phyloP scores from a whole-genome alignment of 768 basidiomycete genomes.

The Tricholoma bakamatsutake region DNA sequence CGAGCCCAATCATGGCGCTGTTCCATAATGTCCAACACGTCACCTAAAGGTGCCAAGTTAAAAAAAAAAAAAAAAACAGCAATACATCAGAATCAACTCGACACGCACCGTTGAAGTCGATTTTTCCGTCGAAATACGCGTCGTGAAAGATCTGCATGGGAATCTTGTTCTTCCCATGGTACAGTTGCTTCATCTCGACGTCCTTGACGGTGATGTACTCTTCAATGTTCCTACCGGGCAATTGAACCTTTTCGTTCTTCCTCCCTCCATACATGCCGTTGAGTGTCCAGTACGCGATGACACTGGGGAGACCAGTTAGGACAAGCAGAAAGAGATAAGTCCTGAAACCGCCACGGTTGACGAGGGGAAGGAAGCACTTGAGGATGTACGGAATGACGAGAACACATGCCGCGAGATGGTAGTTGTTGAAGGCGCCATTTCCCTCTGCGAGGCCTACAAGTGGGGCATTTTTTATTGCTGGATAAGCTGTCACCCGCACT shows the following conservation, averaged over 20 bases:
- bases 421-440: conserved; percentile 78
- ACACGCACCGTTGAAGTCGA: conserved; percentile 85
- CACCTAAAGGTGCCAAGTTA: conserved; percentile 44
- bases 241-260: conserved; percentile 76
- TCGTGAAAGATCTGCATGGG: conserved; percentile 98
- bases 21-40: conserved; percentile 90
- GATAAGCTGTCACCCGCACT: conserved; percentile 58
- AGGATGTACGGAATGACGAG: conserved; percentile 79
- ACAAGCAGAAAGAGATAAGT: conserved; percentile 79
- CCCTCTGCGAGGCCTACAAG: conserved; percentile 80
- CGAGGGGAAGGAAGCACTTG: conserved; percentile 75
- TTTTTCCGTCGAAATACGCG: conserved; percentile 93
- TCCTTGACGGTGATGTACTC: conserved; percentile 92
- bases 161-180: conserved; percentile 84
- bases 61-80: background rate
- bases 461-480: conserved; percentile 83
- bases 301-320: conserved; percentile 69
- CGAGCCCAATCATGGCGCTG: conserved; percentile 94
- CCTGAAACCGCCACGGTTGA: conserved; percentile 80
- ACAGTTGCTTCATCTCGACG: conserved; percentile 69
- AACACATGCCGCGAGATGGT: conserved; percentile 71
- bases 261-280: conserved; percentile 77
- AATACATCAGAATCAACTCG: conserved; percentile 3
- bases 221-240: conserved; percentile 83
- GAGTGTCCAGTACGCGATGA: conserved; percentile 85